A percentile compares a stretch with the other conserved stretches of the same genome.
Conservation (phyloP, 2,329 filamentous ascomycete species). For the Verticillium nubilum region DNA sequence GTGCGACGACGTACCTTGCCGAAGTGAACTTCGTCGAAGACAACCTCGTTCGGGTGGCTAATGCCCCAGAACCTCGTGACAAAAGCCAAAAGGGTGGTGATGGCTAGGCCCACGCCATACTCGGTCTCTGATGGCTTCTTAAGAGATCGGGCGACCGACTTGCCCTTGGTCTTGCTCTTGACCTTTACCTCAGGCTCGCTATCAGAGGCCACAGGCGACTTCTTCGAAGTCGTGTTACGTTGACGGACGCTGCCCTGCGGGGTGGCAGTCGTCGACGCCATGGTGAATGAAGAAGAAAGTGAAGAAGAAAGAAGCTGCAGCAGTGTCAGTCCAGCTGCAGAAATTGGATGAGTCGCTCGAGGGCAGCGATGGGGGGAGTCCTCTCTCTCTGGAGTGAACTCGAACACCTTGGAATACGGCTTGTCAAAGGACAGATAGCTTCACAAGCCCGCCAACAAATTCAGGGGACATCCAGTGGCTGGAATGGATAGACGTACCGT, state of each 20-base stretch:
- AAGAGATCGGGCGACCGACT: conserved; percentile 12
- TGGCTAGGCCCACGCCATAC: conserved; percentile 70
- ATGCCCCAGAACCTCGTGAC: conserved; percentile 94
- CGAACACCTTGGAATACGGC: neutral
- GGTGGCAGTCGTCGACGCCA: conserved; percentile 33
- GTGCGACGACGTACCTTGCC: conserved; percentile 69
- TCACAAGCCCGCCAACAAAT: neutral
- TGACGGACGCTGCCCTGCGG: conserved; percentile 56
- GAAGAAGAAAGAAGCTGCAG: conserved; percentile 6
- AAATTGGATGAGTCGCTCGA: neutral
- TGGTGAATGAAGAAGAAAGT: conserved; percentile 22
- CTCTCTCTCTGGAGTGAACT: neutral
- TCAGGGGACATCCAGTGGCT: neutral
- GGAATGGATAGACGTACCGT: neutral
- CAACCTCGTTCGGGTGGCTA: conserved; percentile 89
- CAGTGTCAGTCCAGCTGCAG: conserved; percentile 1
- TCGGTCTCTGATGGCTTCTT: conserved; percentile 63
- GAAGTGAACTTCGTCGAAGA: conserved; percentile 99
- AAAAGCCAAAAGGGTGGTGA: conserved; percentile 83
- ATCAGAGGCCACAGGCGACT: conserved; percentile 32
- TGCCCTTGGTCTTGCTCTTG: conserved; percentile 27
- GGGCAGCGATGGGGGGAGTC: neutral
- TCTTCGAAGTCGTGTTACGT: conserved; percentile 48
- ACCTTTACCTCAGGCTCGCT: conserved; percentile 44
- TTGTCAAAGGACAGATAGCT: conserved; percentile 3